Conservation (phyloP, 192 early-diverging fungal genomes). For the Haplosporangium gracile region DNA sequence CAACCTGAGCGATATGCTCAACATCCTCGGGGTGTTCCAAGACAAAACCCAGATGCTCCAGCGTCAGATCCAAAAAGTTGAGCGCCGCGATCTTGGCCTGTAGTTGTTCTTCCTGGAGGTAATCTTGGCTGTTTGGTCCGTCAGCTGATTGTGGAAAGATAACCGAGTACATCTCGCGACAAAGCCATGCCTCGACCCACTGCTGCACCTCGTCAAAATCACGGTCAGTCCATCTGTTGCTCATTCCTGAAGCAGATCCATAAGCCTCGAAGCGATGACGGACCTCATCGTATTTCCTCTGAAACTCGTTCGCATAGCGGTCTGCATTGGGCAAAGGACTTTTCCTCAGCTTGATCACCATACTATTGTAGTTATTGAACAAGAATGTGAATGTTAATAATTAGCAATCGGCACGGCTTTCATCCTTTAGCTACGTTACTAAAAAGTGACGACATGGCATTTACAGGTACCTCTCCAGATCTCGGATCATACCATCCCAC, state of each 20-base stretch:
- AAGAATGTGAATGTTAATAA: neutral
- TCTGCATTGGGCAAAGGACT: constrained; percentile 27
- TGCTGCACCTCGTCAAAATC: constrained; percentile 54
- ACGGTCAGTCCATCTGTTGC: constrained; percentile 35
- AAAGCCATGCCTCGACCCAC: constrained; percentile 62
- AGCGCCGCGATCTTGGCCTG: constrained; percentile 77
- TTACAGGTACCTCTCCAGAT: constrained; percentile 42
- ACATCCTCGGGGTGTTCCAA: constrained; percentile 55
- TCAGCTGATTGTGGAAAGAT: constrained; percentile 48
- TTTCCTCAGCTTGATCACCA: constrained; percentile 25
- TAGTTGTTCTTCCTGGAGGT: constrained; percentile 70
- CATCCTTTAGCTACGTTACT: no score
- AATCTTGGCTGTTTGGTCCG: constrained; percentile 63
- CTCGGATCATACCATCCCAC: constrained; percentile 36
- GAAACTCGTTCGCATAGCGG: constrained; percentile 44
- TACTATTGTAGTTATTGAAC: neutral
- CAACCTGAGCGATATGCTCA: constrained; percentile 54
- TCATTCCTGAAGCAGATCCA: constrained; percentile 42
- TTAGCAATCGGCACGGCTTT: neutral
- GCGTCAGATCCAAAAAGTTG: constrained; percentile 69
- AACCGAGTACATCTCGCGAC: constrained; percentile 57
- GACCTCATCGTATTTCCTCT: constrained; percentile 47
- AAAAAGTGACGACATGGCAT: neutral
- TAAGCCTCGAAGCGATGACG: constrained; percentile 41
- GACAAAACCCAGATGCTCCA: constrained; percentile 71